These are phyloP conservation scores for Keithomyces neogunnii DNA, from an alignment of 2,329 filamentous ascomycete genomes.

Conservation along the genomic window DNA sequence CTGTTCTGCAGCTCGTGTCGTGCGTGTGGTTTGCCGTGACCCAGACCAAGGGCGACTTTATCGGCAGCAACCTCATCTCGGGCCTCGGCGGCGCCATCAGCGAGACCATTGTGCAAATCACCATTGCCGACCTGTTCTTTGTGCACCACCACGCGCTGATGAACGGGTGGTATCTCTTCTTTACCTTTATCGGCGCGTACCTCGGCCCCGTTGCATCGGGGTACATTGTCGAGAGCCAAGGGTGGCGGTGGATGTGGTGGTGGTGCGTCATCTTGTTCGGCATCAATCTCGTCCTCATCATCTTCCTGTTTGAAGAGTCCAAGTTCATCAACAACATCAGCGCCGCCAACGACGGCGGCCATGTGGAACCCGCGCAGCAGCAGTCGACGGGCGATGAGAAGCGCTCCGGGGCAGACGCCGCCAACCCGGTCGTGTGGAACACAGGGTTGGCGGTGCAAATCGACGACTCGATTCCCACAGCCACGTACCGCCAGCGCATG, in stretches of 20 bases:
- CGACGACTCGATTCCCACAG: neutral
- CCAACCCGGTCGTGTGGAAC: neutral
- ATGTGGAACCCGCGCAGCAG: neutral
- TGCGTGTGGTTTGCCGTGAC: slow-evolving; percentile 12
- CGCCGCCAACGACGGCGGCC: neutral
- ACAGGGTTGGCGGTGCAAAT: neutral
- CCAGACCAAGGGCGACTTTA: slow-evolving; percentile 10
- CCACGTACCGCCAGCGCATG: neutral
- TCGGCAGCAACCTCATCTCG: slow-evolving; percentile 12
- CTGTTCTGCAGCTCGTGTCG: slow-evolving; percentile 9
- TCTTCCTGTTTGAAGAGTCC: neutral
- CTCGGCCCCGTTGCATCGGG: slow-evolving; percentile 12
- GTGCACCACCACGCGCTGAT: slow-evolving; percentile 15
- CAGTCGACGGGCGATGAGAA: neutral
- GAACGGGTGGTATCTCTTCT: slow-evolving; percentile 18
- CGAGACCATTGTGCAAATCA: slow-evolving; percentile 29
- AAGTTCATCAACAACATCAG: neutral
- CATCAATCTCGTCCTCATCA: neutral
- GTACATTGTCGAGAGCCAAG: slow-evolving; percentile 11
- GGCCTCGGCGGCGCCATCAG: slow-evolving; percentile 29
- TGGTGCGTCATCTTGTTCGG: slow-evolving; percentile 1
- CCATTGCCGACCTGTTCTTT: slow-evolving; percentile 24
- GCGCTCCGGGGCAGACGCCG: neutral
- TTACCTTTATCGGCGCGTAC: slow-evolving; percentile 16
- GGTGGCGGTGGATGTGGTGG: slow-evolving; percentile 20